Conservation (phyloP, 2,329 filamentous ascomycete species). For the Pyricularia sp. region DNA sequence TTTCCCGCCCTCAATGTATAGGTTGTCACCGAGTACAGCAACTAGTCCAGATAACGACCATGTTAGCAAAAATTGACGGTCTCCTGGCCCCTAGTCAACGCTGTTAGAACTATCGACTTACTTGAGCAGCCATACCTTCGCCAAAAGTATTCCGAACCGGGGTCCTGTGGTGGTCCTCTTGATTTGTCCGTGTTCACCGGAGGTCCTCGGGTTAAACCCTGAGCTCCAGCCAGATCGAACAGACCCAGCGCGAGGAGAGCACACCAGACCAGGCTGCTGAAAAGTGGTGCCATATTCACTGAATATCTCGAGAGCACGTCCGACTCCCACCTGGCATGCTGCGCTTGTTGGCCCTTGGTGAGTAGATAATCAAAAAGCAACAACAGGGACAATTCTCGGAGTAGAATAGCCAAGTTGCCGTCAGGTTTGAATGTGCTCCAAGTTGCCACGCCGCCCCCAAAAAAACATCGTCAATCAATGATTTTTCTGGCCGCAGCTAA, state of each 20-base stretch:
- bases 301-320: neutral
- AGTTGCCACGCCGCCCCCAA: neutral
- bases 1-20: neutral
- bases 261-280: neutral
- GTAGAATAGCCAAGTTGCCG: neutral
- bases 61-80: neutral
- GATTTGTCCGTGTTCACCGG: neutral
- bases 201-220: neutral
- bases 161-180: neutral
- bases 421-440: neutral
- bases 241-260: neutral
- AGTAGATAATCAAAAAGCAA: neutral
- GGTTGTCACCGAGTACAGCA: neutral
- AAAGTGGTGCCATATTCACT: neutral
- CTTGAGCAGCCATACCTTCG: neutral
- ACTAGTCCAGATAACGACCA: neutral
- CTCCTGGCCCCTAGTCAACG: too few species aligned
- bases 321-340: neutral
- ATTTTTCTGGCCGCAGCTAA: neutral
- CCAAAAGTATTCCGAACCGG: neutral
- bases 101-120: neutral
- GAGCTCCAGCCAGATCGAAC: neutral
- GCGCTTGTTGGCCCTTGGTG: neutral
- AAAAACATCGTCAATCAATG: neutral
- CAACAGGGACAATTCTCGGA: neutral